Evolutionary conservation across 108 stramenopile species (phyloP).

Genomic region (Phaeodactylum tricornutum): DNA sequence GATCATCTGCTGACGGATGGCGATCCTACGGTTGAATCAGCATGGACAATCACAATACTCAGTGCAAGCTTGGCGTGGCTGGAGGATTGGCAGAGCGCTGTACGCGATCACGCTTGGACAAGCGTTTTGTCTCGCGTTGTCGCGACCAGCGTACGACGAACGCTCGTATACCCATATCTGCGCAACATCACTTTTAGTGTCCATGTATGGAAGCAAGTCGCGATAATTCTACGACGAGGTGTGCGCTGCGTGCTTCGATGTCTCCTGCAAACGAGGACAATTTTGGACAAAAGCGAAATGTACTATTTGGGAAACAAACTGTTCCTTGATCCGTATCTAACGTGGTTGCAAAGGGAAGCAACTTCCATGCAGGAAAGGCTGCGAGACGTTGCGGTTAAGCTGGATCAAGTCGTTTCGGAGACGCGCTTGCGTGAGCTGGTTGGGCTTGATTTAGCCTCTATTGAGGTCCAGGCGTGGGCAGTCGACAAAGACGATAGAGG

Average conservation of each 20-base stretch:
- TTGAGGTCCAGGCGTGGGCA: too few relatives aligned
- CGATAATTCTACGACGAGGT: constrained; percentile 52
- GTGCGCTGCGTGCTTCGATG: constrained; percentile 42
- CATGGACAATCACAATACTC: constrained; percentile 83
- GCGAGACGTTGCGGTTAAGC: background rate
- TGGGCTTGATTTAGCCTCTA: background rate
- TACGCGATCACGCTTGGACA: constrained; percentile 9
- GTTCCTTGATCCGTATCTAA: constrained; percentile 56
- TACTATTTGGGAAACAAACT: constrained; percentile 89
- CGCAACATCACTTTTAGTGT: constrained; percentile 48
- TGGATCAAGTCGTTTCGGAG: background rate
- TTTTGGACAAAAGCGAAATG: constrained; percentile 78
- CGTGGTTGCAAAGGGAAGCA: constrained; percentile 49
- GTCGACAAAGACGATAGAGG: too few relatives aligned
- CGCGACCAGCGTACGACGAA: constrained; percentile 38
- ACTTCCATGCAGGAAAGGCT: background rate
- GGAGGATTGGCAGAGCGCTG: constrained; percentile 38
- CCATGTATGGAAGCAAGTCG: constrained; percentile 20
- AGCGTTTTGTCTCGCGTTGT: constrained; percentile 9
- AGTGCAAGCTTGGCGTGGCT: constrained; percentile 78
- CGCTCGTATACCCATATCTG: constrained; percentile 84
- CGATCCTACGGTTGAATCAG: constrained; percentile 86
- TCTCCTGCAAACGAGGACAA: constrained; percentile 57
- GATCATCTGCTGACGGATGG: constrained; percentile 86
- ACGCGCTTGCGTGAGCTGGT: background rate